Conservation (phyloP, 345 rosid genomes). For the Gossypium bickii region DNA sequence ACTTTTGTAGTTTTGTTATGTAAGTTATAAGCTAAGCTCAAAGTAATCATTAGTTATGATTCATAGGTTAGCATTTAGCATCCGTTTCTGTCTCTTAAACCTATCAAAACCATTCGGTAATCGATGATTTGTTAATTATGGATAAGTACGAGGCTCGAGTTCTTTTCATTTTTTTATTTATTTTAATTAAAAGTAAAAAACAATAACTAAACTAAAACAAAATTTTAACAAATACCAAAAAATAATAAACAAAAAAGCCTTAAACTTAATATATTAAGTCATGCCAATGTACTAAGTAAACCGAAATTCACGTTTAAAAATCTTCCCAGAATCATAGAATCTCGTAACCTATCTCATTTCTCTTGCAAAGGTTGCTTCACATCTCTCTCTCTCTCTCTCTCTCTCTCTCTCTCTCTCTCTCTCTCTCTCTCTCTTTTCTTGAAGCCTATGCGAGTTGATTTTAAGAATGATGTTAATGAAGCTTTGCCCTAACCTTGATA, state of each 20-base stretch:
- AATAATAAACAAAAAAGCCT: background rate
- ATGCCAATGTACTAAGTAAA: background rate
- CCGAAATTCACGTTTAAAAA: background rate
- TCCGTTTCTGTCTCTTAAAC: background rate
- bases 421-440: background rate
- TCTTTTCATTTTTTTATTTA: background rate
- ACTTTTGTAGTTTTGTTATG: background rate
- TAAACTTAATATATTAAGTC: background rate
- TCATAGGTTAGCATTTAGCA: background rate
- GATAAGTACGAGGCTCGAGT: background rate
- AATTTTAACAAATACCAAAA: background rate
- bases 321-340: background rate
- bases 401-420: background rate
- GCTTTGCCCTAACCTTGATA: conserved; percentile 60
- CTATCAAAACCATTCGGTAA: background rate
- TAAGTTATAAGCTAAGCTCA: background rate
- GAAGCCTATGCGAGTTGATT: background rate
- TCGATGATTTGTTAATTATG: background rate
- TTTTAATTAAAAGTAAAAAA: background rate
- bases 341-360: background rate
- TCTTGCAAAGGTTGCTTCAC: background rate
- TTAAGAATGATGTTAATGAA: conserved; percentile 41
- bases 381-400: background rate
- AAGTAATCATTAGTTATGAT: background rate
- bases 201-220: background rate